These are phyloP conservation scores for Takakia lepidozioides DNA, from an alignment of 225 moss, liverwort and hornwort species.

Conservation along the genomic window DNA sequence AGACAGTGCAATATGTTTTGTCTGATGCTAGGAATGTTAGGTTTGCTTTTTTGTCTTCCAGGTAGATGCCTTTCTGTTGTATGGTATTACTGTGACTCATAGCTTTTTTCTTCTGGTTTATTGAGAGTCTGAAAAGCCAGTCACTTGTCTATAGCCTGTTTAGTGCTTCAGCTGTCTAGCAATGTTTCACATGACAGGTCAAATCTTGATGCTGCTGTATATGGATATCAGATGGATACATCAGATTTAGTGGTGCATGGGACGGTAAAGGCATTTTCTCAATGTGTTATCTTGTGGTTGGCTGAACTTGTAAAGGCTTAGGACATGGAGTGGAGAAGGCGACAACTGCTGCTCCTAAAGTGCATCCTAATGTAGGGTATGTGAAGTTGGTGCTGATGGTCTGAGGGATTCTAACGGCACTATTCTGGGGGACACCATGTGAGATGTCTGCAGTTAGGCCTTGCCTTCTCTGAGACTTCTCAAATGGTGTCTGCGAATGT, in stretches of 20 bases:
- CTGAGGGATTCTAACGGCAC: constrained; percentile 53
- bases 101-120: too few species aligned
- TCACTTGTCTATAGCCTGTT: too few species aligned
- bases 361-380: constrained; percentile 76
- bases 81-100: too few species aligned
- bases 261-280: constrained; percentile 5
- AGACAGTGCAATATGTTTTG: too few species aligned
- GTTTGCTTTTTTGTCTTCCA: too few species aligned
- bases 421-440: too few species aligned
- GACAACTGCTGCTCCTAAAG: constrained; percentile 24
- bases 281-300: constrained; percentile 18
- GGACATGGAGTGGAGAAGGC: constrained; percentile 37
- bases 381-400: constrained; percentile 63
- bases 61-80: too few species aligned
- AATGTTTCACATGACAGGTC: too few species aligned
- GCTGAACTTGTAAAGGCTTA: constrained; percentile 17
- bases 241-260: constrained; percentile 6
- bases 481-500: constrained; percentile 32
- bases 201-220: constrained; percentile 12
- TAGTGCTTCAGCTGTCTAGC: too few species aligned
- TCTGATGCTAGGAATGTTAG: too few species aligned
- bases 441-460: too few species aligned
- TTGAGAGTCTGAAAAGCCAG: too few species aligned
- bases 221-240: constrained; percentile 10
- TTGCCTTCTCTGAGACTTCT: constrained; percentile 44